phyloP scores from a whole-genome alignment of 305 asterid genomes.

The Ilex paraguariensis region DNA sequence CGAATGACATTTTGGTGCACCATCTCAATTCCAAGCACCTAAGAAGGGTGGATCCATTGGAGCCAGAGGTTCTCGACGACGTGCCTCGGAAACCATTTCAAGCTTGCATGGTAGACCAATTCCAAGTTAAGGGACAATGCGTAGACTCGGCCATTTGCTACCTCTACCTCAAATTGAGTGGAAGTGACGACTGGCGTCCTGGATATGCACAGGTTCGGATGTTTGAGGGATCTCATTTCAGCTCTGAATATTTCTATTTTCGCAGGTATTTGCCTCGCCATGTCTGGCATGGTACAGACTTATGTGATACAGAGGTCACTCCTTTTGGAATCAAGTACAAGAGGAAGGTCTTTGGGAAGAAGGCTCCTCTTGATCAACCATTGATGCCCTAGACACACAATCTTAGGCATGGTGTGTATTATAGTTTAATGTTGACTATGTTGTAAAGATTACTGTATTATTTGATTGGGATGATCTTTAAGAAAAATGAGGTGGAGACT shows the following conservation, averaged over 20 bases:
- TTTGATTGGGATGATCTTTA: too few relatives aligned
- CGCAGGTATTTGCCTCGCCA: constrained; percentile 43
- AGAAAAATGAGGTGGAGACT: too few relatives aligned
- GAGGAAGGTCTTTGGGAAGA: constrained; percentile 22
- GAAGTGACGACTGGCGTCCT: constrained; percentile 45
- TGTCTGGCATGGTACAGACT: constrained; percentile 38
- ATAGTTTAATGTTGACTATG: too few relatives aligned
- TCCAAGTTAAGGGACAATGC: constrained; percentile 32
- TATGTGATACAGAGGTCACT: constrained; percentile 32
- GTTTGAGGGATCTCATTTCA: constrained; percentile 17
- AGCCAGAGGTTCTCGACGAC: constrained; percentile 41
- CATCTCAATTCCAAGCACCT: constrained; percentile 37
- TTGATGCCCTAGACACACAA: too few relatives aligned
- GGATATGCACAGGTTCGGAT: constrained; percentile 32
- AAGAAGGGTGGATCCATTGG: constrained; percentile 40
- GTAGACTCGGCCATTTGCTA: constrained; percentile 38
- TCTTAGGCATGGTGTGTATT: too few relatives aligned
- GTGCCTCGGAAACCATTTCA: constrained; percentile 43
- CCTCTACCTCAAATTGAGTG: constrained; percentile 32
- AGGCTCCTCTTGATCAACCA: not conserved
- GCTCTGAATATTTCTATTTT: constrained; percentile 34
- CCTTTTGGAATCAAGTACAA: constrained; percentile 33
- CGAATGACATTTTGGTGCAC: constrained; percentile 34
- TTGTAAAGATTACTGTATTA: too few relatives aligned
- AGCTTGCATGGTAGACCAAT: constrained; percentile 37